A percentile compares a stretch with the other conserved stretches of the same genome.
phyloP scores from a whole-genome alignment of 2,329 filamentous ascomycete species.

The Talaromyces sp. region DNA sequence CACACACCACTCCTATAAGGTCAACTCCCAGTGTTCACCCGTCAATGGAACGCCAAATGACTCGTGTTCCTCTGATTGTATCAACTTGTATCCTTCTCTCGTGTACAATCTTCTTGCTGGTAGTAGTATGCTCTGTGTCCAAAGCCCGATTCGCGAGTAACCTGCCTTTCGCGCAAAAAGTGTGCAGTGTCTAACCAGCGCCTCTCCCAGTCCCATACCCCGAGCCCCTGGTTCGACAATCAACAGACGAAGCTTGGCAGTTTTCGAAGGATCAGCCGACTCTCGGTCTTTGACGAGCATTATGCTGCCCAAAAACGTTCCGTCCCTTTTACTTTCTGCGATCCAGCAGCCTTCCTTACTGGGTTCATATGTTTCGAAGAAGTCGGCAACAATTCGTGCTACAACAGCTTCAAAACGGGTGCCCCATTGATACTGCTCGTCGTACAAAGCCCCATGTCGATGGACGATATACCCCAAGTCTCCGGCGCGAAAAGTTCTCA shows the following conservation, averaged over 20 bases:
- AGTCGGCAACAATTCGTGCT: constrained; percentile 22
- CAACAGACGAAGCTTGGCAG: constrained; percentile 26
- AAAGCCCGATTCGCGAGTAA: constrained; percentile 24
- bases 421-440: constrained; percentile 23
- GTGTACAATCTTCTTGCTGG: constrained; percentile 24
- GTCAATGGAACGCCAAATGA: constrained; percentile 21
- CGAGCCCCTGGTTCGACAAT: constrained; percentile 26
- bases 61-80: constrained; percentile 22
- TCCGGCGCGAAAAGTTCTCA: constrained; percentile 23
- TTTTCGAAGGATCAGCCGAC: constrained; percentile 6
- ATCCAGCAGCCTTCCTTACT: constrained; percentile 26
- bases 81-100: constrained; percentile 24
- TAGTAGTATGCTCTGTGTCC: constrained; percentile 25
- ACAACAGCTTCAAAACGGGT: constrained; percentile 23
- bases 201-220: constrained; percentile 23
- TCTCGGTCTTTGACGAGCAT: constrained; percentile 25
- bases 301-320: constrained; percentile 23
- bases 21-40: constrained; percentile 26
- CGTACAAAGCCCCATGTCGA: constrained; percentile 24
- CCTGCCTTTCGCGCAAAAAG: constrained; percentile 24
- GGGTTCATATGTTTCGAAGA: constrained; percentile 23
- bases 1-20: constrained; percentile 12
- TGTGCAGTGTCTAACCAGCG: constrained; percentile 22
- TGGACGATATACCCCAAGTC: constrained; percentile 26
- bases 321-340: constrained; percentile 21